A percentile compares a stretch with the other conserved stretches of the same genome.
Conservation (phyloP, 78 protist genomes). For the Dictyostelium purpureum region DNA sequence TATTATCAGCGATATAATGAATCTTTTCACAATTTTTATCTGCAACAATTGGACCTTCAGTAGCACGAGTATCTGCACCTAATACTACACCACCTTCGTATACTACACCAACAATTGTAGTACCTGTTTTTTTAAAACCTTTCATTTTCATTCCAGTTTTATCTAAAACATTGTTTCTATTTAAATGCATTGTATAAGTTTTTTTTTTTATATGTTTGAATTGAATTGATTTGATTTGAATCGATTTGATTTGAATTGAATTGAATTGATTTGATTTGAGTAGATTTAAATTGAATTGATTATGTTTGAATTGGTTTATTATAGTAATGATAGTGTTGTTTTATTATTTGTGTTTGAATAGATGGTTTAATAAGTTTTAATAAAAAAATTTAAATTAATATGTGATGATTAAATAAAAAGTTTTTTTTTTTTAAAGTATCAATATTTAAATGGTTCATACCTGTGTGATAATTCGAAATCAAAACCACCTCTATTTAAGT, state of each 20-base stretch:
- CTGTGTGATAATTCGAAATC: slow-evolving; percentile 67
- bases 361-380: too few relatives aligned
- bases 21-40: slow-evolving; percentile 99
- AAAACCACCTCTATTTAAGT: slow-evolving; percentile 79
- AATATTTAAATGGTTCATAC: slow-evolving; percentile 5
- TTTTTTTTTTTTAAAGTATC: not conserved
- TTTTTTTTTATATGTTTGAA: not conserved
- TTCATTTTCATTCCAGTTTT: slow-evolving; percentile 82
- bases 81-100: slow-evolving; percentile 96
- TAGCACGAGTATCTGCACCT: slow-evolving; percentile 99
- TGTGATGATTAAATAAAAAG: not conserved
- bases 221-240: not conserved
- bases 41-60: slow-evolving; percentile 97
- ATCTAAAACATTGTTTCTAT: slow-evolving; percentile 79
- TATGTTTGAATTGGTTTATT: too few relatives aligned
- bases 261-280: not conserved
- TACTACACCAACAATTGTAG: slow-evolving; percentile 98
- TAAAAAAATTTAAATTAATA: too few relatives aligned
- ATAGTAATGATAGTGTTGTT: not conserved
- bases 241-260: not conserved
- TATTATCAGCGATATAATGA: slow-evolving; percentile 98
- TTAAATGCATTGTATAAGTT: not conserved
- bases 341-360: too few relatives aligned
- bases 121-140: slow-evolving; percentile 97
- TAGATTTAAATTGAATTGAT: too few relatives aligned